Base-by-base conservation (phyloP, 306 rosid genomes). In the Cucurbita ficifolia region DNA sequence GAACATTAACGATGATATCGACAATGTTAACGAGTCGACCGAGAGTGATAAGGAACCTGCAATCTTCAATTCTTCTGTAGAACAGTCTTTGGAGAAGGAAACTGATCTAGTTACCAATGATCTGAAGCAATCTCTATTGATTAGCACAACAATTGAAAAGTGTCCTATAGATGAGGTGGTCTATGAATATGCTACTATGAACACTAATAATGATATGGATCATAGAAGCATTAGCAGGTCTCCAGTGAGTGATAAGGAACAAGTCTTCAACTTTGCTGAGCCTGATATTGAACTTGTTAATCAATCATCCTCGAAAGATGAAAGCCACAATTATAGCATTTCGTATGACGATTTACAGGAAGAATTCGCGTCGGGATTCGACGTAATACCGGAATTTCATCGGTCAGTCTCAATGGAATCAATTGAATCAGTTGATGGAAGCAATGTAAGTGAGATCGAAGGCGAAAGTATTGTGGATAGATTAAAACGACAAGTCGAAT, bases 381-480 rank as follows among this genome's bases (percentile, higher is more conserved):
- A 68, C 75, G 81, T 48, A 78, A 74, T 16, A 72, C 77, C 39
- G 36, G 79, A 42, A 22, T 73, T 86, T 79, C 75, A 74, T 61
- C 79, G 83, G 54, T 83, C 92, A 4, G 59, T 60, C 42, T 86
- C 88, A 9, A 77, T 82, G 40, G 90, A 81, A 48, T 86, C 88
- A 55, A 79, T 88, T 70, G 96, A 84, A 79, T 83, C 84, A 60
- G 50, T 79, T 64, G 96, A 88, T 79, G 90, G 64, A 77, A 77
- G 83, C 62, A 78, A 60, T 75, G 57, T 83, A 33, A 72, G 79
- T 73, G 96, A 90, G 80, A 81, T 86, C 70, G 98, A 93, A 82
- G 96, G 92, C 18, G 94, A 87, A 79, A 73, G 75, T 65, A 35
- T 75, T 8, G 69, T 82, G 64, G 92, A 85, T 74, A 77, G 42